phyloP scores from a whole-genome alignment of 176 grass and related monocot genomes.

The Thalia dealbata region DNA sequence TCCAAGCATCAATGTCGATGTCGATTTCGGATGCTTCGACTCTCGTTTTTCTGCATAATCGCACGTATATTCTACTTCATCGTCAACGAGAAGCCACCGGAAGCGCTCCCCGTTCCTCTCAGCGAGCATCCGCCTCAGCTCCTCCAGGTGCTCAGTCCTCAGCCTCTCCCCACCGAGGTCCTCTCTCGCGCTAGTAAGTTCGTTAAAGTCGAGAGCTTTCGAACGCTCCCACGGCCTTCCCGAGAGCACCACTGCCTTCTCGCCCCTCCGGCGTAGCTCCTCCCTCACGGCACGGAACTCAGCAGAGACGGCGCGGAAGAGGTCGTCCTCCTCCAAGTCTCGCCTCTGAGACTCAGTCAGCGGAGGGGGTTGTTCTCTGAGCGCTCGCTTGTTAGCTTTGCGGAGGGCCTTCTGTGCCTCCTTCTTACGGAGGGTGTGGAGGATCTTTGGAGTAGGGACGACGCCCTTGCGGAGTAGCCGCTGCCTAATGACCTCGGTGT shows the following conservation, averaged over 20 bases:
- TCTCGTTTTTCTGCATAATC: conserved; percentile 3
- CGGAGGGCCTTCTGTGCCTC: conserved; percentile 70
- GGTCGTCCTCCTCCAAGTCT: conserved; percentile 36
- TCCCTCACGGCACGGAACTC: conserved; percentile 53
- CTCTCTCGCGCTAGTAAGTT: conserved; percentile 11
- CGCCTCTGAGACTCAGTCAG: conserved; percentile 10
- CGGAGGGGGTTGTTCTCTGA: conserved; percentile 16
- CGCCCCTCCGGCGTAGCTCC: conserved; percentile 26
- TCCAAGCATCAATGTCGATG: conserved; percentile 19
- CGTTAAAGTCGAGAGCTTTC: conserved; percentile 17
- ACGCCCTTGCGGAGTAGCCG: conserved; percentile 62
- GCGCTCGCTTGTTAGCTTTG: conserved; percentile 42
- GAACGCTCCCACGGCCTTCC: conserved; percentile 49
- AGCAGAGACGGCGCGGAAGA: conserved; percentile 40
- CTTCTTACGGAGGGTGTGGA: conserved; percentile 80
- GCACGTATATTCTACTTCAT: conserved; percentile 36
- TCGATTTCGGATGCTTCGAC: conserved; percentile 3
- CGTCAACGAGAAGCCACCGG: conserved; percentile 59
- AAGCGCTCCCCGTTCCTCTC: conserved; percentile 46
- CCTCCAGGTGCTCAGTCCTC: conserved; percentile 37
- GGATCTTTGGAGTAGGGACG: conserved; percentile 64
- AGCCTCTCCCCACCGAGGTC: conserved; percentile 5
- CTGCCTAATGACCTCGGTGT: conserved; percentile 42
- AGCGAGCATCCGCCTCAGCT: conserved; percentile 56
- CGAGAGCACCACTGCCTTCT: conserved; percentile 1